Conservation (phyloP, 495 filamentous ascomycete species). For the Melanomma pulvis-pyrius region DNA sequence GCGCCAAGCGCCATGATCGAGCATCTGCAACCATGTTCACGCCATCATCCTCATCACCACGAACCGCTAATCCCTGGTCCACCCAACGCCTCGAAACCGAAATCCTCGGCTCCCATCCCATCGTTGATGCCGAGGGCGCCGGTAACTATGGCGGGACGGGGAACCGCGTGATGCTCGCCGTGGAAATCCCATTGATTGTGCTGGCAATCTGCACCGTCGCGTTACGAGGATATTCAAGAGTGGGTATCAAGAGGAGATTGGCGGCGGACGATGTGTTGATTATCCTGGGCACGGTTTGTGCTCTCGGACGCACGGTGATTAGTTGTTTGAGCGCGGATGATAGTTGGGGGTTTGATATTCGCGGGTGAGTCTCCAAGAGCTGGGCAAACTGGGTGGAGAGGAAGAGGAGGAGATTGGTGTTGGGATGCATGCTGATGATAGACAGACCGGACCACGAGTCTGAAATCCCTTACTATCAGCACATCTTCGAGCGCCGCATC, state of each 20-base stretch:
- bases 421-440: neutral
- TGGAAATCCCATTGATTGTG: constrained; percentile 26
- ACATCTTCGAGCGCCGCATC: constrained; percentile 33
- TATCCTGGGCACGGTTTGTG: constrained; percentile 12
- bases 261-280: constrained; percentile 26
- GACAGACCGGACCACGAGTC: neutral
- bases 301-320: constrained; percentile 19
- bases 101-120: no score
- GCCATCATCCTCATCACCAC: neutral
- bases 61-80: neutral
- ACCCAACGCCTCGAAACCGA: neutral
- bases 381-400: no score
- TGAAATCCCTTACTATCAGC: constrained; percentile 21
- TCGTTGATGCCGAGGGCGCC: neutral
- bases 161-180: constrained; percentile 6
- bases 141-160: neutral
- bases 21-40: neutral
- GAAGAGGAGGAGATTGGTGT: no score
- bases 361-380: neutral
- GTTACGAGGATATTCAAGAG: constrained; percentile 16
- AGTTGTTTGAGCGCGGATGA: constrained; percentile 26
- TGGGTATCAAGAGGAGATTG: constrained; percentile 21
- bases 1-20: neutral
- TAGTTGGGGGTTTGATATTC: constrained; percentile 16
- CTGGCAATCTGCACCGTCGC: constrained; percentile 11